Conservation (phyloP, 2,329 filamentous ascomycete genomes). For the Malbranchea zuffiana region DNA sequence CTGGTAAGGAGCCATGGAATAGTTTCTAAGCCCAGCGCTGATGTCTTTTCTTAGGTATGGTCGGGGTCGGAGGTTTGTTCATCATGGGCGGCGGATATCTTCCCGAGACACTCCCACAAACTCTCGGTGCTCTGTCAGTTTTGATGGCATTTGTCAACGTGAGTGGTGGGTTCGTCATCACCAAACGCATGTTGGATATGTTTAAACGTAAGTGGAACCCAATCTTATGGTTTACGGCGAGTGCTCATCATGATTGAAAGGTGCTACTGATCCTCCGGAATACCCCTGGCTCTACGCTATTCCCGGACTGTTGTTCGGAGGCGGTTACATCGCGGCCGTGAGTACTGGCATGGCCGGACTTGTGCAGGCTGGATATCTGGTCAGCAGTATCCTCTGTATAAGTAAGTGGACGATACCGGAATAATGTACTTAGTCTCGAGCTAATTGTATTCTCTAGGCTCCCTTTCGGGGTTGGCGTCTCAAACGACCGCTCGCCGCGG, state of each 20-base stretch:
- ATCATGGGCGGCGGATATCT: slow-evolving; percentile 73
- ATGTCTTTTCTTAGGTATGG: slow-evolving; percentile 50
- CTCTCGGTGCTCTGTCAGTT: slow-evolving; percentile 67
- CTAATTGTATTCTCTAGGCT: slow-evolving; percentile 30
- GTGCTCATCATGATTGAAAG: slow-evolving; percentile 23
- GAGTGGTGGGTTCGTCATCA: slow-evolving; percentile 80
- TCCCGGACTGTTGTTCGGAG: slow-evolving; percentile 65
- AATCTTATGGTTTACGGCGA: background rate
- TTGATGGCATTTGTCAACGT: slow-evolving; percentile 81
- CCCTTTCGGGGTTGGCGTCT: slow-evolving; percentile 68
- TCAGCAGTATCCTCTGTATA: slow-evolving; percentile 76
- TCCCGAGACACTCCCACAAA: slow-evolving; percentile 67
- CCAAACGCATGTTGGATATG: slow-evolving; percentile 89
- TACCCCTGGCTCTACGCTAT: slow-evolving; percentile 80
- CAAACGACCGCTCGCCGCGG: slow-evolving; percentile 74
- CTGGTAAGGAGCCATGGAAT: slow-evolving; percentile 39
- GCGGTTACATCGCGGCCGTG: slow-evolving; percentile 69
- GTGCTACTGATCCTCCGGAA: slow-evolving; percentile 73
- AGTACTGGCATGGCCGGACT: slow-evolving; percentile 72
- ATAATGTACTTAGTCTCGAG: slow-evolving; percentile 2
- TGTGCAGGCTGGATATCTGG: slow-evolving; percentile 77
- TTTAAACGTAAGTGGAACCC: slow-evolving; percentile 52
- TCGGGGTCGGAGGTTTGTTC: slow-evolving; percentile 78
- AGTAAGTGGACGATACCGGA: slow-evolving; percentile 30
- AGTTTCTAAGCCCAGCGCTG: background rate